Evolutionary conservation across 1,284 basidiomycete genomes (phyloP), one percentile per base, ranked within the genome.

Genomic region (Moesziomyces globuligerus): DNA sequence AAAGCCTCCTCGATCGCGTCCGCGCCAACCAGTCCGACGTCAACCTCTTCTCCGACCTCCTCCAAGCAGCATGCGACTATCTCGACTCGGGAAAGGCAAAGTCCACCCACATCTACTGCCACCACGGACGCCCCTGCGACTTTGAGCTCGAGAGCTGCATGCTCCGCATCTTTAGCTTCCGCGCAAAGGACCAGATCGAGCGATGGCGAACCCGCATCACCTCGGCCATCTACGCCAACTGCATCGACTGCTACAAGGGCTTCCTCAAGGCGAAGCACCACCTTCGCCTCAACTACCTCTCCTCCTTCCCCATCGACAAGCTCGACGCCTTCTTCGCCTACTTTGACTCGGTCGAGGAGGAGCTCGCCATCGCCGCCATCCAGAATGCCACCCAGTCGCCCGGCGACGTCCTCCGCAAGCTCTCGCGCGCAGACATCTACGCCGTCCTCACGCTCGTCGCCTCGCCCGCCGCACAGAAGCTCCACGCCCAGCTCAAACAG

Each of bases 71-170:
- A 4, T 61, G 56, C 51, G 48, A 66, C 47, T 68, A 64, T 23
- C 48, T 73, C 41, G 48, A 67, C 10, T 46, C 65, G 7, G 46
- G 43, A 24, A 50, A 61, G 17, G 70, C 55, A 8, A 69, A 72
- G 39, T 49, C 55, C 29, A 32, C 46, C 3, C 71, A 72, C 51
- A 48, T 65, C 40, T 66, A 52, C 37, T 72, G 72, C 47, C 53
- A 48, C 4, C 43, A 48, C 25, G 68, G 39, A n/a, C 36, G 69
- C 26, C 55, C 55, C 17, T 62, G 69, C 42, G 72, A 74, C 41
- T 73, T 69, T 37, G 68, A 72, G 26, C 53, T 78, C 18, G 66
- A 78, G 10, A 60, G 66, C 39, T 73, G 74, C 48, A 78, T 78
- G 76, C 61, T 78, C 18, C 65, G 75, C 21, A 44, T 61, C 42